phyloP scores from a whole-genome alignment of 495 filamentous ascomycete species.

The Parachaetomium inaequale region DNA sequence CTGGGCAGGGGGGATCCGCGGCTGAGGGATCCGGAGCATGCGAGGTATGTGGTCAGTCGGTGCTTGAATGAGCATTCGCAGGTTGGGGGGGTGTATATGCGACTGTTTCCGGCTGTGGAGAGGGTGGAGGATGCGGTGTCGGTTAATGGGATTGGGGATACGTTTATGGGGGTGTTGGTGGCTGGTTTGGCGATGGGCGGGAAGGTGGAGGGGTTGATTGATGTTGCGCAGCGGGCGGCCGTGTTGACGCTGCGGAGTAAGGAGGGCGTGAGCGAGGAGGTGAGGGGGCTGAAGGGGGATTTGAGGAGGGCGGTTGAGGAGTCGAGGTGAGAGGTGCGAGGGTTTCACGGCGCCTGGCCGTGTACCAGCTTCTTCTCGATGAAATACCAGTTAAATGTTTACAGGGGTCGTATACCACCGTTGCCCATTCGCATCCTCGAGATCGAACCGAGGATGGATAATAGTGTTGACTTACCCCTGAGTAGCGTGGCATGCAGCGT shows the following conservation, averaged over 20 bases:
- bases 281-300: slow-evolving; percentile 37
- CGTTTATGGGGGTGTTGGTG: slow-evolving; percentile 77
- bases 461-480: background rate
- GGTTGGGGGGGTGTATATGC: slow-evolving; percentile 84
- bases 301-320: slow-evolving; percentile 24
- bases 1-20: slow-evolving; percentile 60
- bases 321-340: slow-evolving; percentile 2
- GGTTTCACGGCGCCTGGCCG: background rate
- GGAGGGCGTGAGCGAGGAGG: slow-evolving; percentile 61
- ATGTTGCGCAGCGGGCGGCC: slow-evolving; percentile 70
- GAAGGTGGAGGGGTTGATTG: slow-evolving; percentile 47
- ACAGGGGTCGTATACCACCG: background rate
- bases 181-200: slow-evolving; percentile 56
- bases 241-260: slow-evolving; percentile 67
- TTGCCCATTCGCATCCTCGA: background rate
- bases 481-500: no score
- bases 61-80: slow-evolving; percentile 43
- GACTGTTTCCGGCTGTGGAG: slow-evolving; percentile 67
- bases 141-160: slow-evolving; percentile 94
- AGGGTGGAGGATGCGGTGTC: slow-evolving; percentile 69
- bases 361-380: background rate
- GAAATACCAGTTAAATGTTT: background rate
- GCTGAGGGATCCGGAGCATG: slow-evolving; percentile 56
- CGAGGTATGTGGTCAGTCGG: slow-evolving; percentile 66
- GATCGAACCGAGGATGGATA: background rate